A percentile compares a stretch with the other conserved stretches of the same genome.
Evolutionary conservation across 345 rosid species (phyloP).

Genomic region (Mangifera indica): DNA sequence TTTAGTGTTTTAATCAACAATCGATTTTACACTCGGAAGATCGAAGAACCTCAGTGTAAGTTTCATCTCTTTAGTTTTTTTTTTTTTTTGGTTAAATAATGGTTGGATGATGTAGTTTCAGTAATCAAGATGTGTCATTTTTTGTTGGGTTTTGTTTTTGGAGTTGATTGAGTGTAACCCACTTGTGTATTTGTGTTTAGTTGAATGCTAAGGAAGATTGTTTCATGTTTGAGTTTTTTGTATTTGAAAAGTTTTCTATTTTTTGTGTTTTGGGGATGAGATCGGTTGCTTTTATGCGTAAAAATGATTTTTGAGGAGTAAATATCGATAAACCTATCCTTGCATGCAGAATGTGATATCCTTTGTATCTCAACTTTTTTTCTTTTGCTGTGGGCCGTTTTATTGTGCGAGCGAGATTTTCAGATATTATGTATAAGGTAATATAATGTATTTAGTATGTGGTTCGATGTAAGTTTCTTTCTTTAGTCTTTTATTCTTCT

Average conservation of each 20-base stretch:
- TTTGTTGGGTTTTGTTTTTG: neutral
- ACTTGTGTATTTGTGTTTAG: neutral
- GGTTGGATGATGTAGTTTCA: no score
- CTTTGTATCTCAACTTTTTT: no score
- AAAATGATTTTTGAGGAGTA: no score
- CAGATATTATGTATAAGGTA: no score
- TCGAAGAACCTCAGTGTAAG: slow-evolving; percentile 6
- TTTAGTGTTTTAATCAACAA: neutral
- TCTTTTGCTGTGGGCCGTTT: no score
- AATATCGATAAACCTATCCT: no score
- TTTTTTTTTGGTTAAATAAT: no score
- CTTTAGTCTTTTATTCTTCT: neutral
- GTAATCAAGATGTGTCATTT: neutral
- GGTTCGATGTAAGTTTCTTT: neutral
- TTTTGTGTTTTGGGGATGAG: neutral
- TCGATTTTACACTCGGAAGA: neutral
- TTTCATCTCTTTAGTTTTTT: neutral
- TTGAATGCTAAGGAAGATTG: neutral
- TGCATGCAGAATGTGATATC: no score
- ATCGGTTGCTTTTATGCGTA: no score
- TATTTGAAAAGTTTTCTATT: neutral
- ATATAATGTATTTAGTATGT: no score
- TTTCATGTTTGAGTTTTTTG: neutral
- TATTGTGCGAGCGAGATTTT: no score
- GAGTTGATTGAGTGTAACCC: neutral